phyloP scores from a whole-genome alignment of 345 rosid genomes.

The Clausena lansium region DNA sequence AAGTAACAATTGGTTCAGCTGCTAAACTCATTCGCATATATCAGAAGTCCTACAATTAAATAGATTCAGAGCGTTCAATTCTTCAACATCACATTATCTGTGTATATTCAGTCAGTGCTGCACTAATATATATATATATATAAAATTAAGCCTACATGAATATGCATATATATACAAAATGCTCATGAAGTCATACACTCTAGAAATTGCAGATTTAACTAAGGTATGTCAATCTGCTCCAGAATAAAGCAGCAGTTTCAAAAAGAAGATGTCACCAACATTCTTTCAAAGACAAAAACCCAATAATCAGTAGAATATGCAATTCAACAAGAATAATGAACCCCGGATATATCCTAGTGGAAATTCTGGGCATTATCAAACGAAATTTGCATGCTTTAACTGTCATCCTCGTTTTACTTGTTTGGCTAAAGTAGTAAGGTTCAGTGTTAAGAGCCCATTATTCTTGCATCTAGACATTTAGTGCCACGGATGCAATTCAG shows the following conservation, averaged over 20 bases:
- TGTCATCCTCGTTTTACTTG: neutral
- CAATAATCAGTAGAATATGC: neutral
- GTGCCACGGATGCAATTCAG: neutral
- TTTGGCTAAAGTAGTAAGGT: neutral
- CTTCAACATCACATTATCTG: neutral
- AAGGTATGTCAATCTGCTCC: neutral
- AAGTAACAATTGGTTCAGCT: neutral
- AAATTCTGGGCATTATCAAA: neutral
- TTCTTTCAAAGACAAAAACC: neutral
- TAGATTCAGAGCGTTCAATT: neutral
- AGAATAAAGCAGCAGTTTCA: neutral
- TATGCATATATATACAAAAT: neutral
- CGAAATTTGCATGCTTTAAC: neutral
- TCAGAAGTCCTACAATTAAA: constrained; percentile 8
- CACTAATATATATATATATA: neutral
- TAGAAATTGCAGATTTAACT: neutral
- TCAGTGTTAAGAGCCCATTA: neutral
- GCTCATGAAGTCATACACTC: neutral
- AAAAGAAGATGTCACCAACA: neutral
- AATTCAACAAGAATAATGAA: neutral
- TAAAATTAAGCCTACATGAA: neutral
- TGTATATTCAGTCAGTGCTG: neutral
- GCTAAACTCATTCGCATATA: neutral
- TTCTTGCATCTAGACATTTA: neutral
- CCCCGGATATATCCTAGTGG: neutral